These are phyloP conservation scores for Zychaea mexicana DNA, from an alignment of 371 early-diverging fungal species.

Conservation along the genomic window DNA sequence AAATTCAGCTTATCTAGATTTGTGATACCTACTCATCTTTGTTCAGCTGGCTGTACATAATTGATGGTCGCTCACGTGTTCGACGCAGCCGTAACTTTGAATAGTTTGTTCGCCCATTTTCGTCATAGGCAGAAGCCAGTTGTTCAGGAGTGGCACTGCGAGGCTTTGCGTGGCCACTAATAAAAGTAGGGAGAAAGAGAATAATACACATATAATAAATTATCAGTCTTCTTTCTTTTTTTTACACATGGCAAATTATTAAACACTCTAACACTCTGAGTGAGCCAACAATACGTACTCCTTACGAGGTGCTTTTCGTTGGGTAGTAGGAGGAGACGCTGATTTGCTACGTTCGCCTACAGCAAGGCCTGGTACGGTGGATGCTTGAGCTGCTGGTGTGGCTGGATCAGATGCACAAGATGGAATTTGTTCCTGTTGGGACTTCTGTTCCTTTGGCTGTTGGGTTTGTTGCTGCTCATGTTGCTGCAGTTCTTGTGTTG, in stretches of 20 bases:
- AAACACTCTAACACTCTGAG: too few relatives aligned
- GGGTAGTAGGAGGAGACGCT: neutral
- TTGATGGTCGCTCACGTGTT: slow-evolving; percentile 35
- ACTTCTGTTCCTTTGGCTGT: neutral
- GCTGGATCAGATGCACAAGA: too few relatives aligned
- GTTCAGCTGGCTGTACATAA: slow-evolving; percentile 34
- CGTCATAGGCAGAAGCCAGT: slow-evolving; percentile 28
- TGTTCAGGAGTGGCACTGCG: slow-evolving; percentile 10
- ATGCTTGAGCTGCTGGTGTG: neutral
- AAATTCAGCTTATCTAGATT: neutral
- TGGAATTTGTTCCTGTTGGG: neutral
- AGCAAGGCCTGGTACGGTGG: neutral
- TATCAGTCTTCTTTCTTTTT: too few relatives aligned
- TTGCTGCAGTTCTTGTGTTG: neutral
- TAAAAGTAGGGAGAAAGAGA: neutral
- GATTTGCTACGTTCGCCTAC: neutral
- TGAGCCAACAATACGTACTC: too few relatives aligned
- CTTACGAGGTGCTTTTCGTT: neutral
- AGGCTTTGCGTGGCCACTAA: neutral
- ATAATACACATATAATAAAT: neutral
- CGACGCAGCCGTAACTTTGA: slow-evolving; percentile 40
- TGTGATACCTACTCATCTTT: slow-evolving; percentile 37
- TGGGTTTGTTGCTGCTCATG: neutral
- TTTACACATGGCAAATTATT: too few relatives aligned
- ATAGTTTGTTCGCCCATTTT: slow-evolving; percentile 47